Evolutionary conservation across 805 yeast species (phyloP).

Genomic region (Saitoella complicata): DNA sequence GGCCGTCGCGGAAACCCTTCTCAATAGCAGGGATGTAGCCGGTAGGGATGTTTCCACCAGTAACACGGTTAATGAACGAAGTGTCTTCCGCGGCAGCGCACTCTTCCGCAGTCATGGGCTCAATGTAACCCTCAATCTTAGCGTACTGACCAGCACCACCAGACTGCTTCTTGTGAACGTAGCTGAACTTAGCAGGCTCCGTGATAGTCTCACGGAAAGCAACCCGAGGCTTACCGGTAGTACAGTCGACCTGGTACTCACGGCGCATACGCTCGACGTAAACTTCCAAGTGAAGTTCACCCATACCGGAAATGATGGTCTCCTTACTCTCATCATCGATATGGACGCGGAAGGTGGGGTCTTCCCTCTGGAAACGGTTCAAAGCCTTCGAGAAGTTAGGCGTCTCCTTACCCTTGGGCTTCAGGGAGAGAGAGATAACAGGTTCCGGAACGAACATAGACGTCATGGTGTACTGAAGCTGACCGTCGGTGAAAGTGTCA

Average conservation of each 20-base stretch:
- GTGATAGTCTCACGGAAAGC: conserved; percentile 90
- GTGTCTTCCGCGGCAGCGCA: conserved; percentile 25
- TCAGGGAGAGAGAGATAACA: conserved; percentile 80
- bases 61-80: conserved; percentile 68
- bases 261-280: conserved; percentile 97
- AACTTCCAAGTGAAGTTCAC: conserved; percentile 91
- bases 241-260: conserved; percentile 90
- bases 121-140: conserved; percentile 75
- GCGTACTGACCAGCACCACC: conserved; percentile 99
- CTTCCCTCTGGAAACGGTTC: conserved; percentile 95
- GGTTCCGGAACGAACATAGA: conserved; percentile 99
- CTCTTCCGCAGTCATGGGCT: conserved; percentile 37
- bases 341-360: conserved; percentile 91
- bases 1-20: conserved; percentile 78
- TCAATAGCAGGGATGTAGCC: conserved; percentile 87
- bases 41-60: conserved; percentile 95
- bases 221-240: conserved; percentile 94
- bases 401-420: conserved; percentile 74
- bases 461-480: conserved; percentile 70
- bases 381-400: conserved; percentile 91
- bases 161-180: conserved; percentile 91
- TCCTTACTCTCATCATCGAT: conserved; percentile 86
- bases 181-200: conserved; percentile 61
- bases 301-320: conserved; percentile 94
- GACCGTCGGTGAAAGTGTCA: conserved; percentile 86